These are phyloP conservation scores for Sclerotinia glacialis DNA, from an alignment of 2,329 filamentous ascomycete genomes.

Conservation along the genomic window DNA sequence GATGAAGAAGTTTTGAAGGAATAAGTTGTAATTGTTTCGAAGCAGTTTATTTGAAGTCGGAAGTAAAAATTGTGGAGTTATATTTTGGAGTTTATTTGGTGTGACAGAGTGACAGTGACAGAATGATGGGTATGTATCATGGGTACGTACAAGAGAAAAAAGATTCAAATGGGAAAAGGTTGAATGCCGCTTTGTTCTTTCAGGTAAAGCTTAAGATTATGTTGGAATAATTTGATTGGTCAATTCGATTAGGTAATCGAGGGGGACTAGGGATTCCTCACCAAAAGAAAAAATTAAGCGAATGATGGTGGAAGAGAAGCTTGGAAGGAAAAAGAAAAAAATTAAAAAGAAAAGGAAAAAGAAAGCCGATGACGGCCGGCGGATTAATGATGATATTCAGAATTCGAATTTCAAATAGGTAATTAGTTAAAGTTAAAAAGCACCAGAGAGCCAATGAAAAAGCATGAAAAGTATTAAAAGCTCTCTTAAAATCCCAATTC, in stretches of 20 bases:
- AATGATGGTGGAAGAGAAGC: not conserved
- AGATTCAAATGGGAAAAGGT: not conserved
- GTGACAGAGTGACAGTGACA: slow-evolving; percentile 6
- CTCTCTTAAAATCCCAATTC: not conserved
- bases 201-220: not conserved
- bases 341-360: too few relatives aligned
- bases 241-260: not conserved
- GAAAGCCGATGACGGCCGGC: slow-evolving; percentile 9
- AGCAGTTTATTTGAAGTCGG: not conserved
- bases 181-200: slow-evolving; percentile 16
- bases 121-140: too few relatives aligned
- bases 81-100: not conserved
- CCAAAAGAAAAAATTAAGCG: not conserved
- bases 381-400: not conserved
- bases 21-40: not conserved
- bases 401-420: too few relatives aligned
- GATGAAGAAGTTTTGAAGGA: not conserved
- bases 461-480: not conserved
- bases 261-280: not conserved
- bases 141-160: not conserved
- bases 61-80: slow-evolving; percentile 16
- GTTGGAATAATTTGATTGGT: slow-evolving; percentile 7
- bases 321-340: not conserved
- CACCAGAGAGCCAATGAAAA: not conserved
- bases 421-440: not conserved